These are phyloP conservation scores for Diaporthe sp. DNA, from an alignment of 2,329 filamentous ascomycete genomes.

Conservation along the genomic window DNA sequence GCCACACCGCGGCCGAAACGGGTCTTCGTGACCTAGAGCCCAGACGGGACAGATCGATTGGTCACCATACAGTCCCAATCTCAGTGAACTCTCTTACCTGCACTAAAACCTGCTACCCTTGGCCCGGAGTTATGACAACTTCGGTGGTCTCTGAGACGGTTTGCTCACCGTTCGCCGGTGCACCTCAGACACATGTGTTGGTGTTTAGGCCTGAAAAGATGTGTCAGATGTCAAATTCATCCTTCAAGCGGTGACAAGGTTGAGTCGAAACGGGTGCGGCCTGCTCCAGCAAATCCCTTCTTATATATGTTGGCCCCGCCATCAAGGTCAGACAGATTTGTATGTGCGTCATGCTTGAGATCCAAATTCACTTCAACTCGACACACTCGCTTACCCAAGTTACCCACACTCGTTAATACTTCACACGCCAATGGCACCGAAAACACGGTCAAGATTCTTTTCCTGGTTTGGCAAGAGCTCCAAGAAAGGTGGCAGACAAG, in stretches of 20 bases:
- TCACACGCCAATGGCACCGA: not conserved
- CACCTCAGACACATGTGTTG: not conserved
- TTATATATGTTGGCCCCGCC: not conserved
- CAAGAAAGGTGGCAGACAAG: not conserved
- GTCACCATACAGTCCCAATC: not conserved
- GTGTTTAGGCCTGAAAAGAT: not conserved
- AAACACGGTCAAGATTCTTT: not conserved
- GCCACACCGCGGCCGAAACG: conserved; percentile 11
- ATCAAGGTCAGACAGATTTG: not conserved
- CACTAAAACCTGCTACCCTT: no score
- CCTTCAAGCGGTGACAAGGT: not conserved
- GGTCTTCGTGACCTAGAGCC: not conserved
- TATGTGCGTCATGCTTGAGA: not conserved
- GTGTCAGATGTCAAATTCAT: not conserved
- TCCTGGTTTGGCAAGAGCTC: not conserved
- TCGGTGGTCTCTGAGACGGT: not conserved
- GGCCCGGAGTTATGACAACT: no score
- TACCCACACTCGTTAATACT: not conserved
- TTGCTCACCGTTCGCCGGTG: not conserved
- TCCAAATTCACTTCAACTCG: not conserved
- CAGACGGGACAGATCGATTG: not conserved
- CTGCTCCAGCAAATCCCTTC: not conserved
- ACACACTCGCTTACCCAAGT: not conserved
- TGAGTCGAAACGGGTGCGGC: not conserved
- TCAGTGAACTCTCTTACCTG: not conserved